Percentiles rank a stretch among this genome's conserved stretches.
phyloP scores from a whole-genome alignment of 208 protist species.

The Leishmania braziliensis region DNA sequence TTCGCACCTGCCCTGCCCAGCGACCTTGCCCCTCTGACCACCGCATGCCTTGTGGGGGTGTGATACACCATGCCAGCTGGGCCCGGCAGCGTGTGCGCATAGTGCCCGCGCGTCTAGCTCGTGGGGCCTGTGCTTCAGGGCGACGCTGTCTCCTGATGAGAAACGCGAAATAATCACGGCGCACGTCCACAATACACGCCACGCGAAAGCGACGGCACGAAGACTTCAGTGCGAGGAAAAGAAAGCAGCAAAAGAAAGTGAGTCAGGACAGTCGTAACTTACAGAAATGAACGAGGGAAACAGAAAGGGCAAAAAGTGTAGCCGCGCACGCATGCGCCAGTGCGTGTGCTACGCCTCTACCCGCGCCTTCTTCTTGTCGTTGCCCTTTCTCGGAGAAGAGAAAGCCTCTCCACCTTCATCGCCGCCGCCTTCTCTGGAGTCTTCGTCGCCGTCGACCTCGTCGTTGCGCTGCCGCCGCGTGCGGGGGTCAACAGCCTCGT shows the following conservation, averaged over 20 bases:
- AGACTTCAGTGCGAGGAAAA: not conserved
- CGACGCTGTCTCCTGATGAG: not conserved
- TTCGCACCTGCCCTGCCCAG: too few relatives aligned
- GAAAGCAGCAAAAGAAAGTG: not conserved
- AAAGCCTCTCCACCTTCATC: conserved; percentile 7
- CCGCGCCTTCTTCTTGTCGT: conserved; percentile 29
- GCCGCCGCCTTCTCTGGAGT: not conserved
- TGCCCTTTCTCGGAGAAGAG: not conserved
- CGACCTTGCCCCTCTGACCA: too few relatives aligned
- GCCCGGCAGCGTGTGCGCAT: too few relatives aligned
- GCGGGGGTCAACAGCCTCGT: conserved; percentile 65
- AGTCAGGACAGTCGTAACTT: not conserved
- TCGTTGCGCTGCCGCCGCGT: conserved; percentile 37
- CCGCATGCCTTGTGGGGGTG: too few relatives aligned
- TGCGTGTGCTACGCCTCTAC: conserved; percentile 14
- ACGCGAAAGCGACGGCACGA: not conserved
- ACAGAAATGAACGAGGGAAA: not conserved
- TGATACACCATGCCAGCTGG: too few relatives aligned
- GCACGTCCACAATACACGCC: not conserved
- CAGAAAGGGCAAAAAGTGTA: not conserved
- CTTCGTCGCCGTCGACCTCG: conserved; percentile 23
- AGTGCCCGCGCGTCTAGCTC: too few relatives aligned
- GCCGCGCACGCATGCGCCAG: not conserved
- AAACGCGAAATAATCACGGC: not conserved
- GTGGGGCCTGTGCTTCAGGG: not conserved